Conservation (phyloP, 768 basidiomycete species). For the Boletus eberwhitei region DNA sequence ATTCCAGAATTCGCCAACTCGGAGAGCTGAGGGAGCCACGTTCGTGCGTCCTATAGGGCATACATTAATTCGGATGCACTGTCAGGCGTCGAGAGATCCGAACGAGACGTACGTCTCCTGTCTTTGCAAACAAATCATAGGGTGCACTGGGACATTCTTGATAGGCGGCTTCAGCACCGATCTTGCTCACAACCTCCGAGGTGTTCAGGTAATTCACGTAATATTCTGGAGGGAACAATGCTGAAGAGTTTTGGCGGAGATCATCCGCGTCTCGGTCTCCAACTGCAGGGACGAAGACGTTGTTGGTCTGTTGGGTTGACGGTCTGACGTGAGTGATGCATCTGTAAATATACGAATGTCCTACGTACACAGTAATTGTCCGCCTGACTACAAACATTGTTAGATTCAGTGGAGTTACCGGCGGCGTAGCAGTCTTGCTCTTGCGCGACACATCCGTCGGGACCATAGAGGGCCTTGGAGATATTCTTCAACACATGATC, state of each 20-base stretch:
- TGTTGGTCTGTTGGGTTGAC: slow-evolving; percentile 33
- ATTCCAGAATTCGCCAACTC: slow-evolving; percentile 35
- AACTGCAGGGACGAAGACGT: slow-evolving; percentile 50
- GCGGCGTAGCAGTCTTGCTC: slow-evolving; percentile 57
- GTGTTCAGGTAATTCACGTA: slow-evolving; percentile 46
- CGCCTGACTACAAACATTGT: slow-evolving; percentile 48
- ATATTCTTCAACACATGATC: slow-evolving; percentile 43
- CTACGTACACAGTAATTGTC: slow-evolving; percentile 54
- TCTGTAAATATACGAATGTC: not conserved
- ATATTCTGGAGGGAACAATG: slow-evolving; percentile 54
- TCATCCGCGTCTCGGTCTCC: slow-evolving; percentile 54
- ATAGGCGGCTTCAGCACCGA: slow-evolving; percentile 53
- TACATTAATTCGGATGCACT: not conserved
- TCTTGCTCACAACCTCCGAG: slow-evolving; percentile 37
- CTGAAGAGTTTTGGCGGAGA: slow-evolving; percentile 51
- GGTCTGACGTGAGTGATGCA: not conserved
- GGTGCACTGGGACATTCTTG: slow-evolving; percentile 47
- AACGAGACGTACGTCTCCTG: slow-evolving; percentile 53
- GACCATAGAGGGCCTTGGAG: slow-evolving; percentile 45
- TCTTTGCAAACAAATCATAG: slow-evolving; percentile 40
- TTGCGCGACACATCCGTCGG: slow-evolving; percentile 52
- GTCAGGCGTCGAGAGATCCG: not conserved
- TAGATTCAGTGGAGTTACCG: slow-evolving; percentile 42
- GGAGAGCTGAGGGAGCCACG: slow-evolving; percentile 36
- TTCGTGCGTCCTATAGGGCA: slow-evolving; percentile 32